Evolutionary conservation across 306 rosid species (phyloP).

Genomic region (Vigna unguiculata): DNA sequence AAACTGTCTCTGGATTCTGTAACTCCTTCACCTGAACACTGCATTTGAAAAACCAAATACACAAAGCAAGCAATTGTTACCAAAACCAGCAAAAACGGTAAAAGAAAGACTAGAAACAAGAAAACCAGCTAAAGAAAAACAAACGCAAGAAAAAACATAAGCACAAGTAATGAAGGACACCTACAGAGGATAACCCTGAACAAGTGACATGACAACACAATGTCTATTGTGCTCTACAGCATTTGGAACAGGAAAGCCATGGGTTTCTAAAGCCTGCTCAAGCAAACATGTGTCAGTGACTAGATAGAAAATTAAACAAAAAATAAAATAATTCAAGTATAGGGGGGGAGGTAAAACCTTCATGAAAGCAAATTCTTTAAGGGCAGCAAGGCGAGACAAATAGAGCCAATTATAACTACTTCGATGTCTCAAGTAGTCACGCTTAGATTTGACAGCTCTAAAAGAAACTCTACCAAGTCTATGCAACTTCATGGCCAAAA

Average conservation of each 20-base stretch:
- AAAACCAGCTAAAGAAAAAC: background rate
- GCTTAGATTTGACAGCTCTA: slow-evolving; percentile 94
- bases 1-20: slow-evolving; percentile 81
- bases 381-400: slow-evolving; percentile 93
- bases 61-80: slow-evolving; percentile 11
- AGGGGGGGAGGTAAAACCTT: slow-evolving; percentile 58
- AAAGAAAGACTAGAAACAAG: background rate
- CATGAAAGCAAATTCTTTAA: slow-evolving; percentile 93
- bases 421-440: slow-evolving; percentile 90
- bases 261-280: slow-evolving; percentile 84
- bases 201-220: slow-evolving; percentile 90
- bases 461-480: slow-evolving; percentile 94
- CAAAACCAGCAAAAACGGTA: background rate
- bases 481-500: slow-evolving; percentile 87
- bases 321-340: slow-evolving; percentile 12
- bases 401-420: slow-evolving; percentile 92
- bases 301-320: slow-evolving; percentile 4
- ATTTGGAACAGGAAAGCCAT: slow-evolving; percentile 84
- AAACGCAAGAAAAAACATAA: slow-evolving; percentile 1
- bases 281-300: slow-evolving; percentile 28
- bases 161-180: slow-evolving; percentile 46
- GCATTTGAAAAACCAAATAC: slow-evolving; percentile 38
- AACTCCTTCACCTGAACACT: slow-evolving; percentile 92
- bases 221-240: slow-evolving; percentile 88
- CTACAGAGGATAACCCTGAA: slow-evolving; percentile 93